Percentiles rank a stretch among this genome's conserved stretches.
Evolutionary conservation across 345 rosid genomes (phyloP).

Genomic region (Streptanthus diversifolius): DNA sequence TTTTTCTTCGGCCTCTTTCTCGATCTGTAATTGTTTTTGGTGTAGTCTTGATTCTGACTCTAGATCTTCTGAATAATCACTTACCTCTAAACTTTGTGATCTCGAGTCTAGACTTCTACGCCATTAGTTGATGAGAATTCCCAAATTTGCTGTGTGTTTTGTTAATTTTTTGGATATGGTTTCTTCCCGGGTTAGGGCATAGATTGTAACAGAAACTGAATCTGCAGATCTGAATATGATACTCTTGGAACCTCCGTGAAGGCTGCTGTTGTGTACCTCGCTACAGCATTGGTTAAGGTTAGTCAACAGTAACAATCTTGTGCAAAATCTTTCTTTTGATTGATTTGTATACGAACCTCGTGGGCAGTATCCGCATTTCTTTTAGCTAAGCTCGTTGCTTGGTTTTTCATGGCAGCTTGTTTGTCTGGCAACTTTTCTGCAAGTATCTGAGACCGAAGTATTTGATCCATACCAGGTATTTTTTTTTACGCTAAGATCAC

Average conservation of each 20-base stretch:
- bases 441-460: conserved; percentile 80
- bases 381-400: not conserved
- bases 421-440: conserved; percentile 89
- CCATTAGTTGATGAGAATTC: not conserved
- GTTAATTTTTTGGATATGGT: not conserved
- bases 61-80: not conserved
- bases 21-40: conserved; percentile 12
- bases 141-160: not conserved
- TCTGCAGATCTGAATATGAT: conserved; percentile 84
- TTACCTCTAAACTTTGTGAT: too few species aligned
- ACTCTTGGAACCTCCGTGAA: conserved; percentile 94
- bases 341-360: not conserved
- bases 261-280: conserved; percentile 86
- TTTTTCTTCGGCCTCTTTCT: not conserved
- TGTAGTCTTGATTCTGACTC: not conserved
- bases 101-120: not conserved
- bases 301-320: not conserved
- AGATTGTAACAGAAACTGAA: not conserved
- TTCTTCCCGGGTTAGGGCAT: not conserved
- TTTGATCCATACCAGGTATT: conserved; percentile 93
- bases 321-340: not conserved
- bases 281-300: conserved; percentile 90
- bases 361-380: not conserved
- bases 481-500: not conserved
- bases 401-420: conserved; percentile 60